Base-by-base conservation (phyloP, 768 basidiomycete genomes). In the Boletus speciosus region DNA sequence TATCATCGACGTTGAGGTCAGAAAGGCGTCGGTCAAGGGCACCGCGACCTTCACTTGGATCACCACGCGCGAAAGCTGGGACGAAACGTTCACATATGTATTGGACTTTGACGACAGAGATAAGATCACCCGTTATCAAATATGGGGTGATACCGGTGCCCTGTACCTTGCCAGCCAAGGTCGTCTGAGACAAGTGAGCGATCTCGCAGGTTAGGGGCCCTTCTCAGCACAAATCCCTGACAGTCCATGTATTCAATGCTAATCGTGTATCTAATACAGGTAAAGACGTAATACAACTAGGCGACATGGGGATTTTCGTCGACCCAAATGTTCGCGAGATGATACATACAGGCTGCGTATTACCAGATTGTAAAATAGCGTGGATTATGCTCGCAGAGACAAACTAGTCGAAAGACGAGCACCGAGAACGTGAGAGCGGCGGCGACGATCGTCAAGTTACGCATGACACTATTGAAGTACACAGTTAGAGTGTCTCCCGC, bases 121-220 rank as follows among this genome's bases (percentile, higher is more conserved):
- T 51, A 85, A 80, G 66, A 71, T 87, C n/a, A 72, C 72, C 23
- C 71, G 76, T 40, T 85, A 84, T 74, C 80, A 86, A 61, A 76
- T 86, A 2, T 87, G 85, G 84, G 82, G 81, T 11, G 85, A 87
- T 66, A 81, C 84, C 7, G 84, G 83, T 11, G 80, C 84, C 6
- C 77, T 81, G 10, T 84, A 83, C 66, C 74, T 86, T 14, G 84
- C 83, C 6, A 74, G 79, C 37, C 72, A 66, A 23, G 82, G 84
- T n/a, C 61, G 72, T 62, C 64, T 83, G 34, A 16, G 27, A 34
- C 7, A 1, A 10, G 63, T 64, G 49, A 51, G 53, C 31, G 10
- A 25, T 19, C 19, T 19, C 19, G 19, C 19, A 19, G 19, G 23
- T 23, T 23, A 23, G 3, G 23, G 23, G 23, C 23, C 23, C 23